These are phyloP conservation scores for Mrakia gelida DNA, from an alignment of 768 basidiomycete genomes.

Conservation along the genomic window DNA sequence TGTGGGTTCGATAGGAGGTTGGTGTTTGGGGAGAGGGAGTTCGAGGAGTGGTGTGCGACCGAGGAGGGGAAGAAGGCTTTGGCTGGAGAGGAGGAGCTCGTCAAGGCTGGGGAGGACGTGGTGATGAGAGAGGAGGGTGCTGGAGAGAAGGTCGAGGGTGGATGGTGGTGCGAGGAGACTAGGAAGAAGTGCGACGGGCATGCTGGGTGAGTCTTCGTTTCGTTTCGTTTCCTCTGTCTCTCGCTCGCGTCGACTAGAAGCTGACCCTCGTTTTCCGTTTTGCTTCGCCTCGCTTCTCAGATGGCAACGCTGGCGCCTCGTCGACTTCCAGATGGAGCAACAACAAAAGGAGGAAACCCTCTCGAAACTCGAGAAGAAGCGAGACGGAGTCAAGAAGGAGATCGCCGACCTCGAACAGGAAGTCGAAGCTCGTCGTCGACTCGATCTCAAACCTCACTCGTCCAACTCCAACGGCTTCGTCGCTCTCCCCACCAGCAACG, in stretches of 20 bases:
- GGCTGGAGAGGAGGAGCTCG: slow-evolving; percentile 60
- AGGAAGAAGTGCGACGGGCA: slow-evolving; percentile 74
- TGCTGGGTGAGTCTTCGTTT: slow-evolving; percentile 53
- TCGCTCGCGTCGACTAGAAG: not conserved
- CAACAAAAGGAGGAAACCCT: not conserved
- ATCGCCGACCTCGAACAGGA: slow-evolving; percentile 1
- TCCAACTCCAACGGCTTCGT: not conserved
- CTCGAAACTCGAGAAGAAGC: not conserved
- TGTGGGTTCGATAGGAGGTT: slow-evolving; percentile 89
- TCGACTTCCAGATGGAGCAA: slow-evolving; percentile 69
- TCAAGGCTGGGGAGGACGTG: slow-evolving; percentile 37
- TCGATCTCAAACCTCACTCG: not conserved
- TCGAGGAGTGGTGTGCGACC: slow-evolving; percentile 56
- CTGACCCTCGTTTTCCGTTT: not conserved
- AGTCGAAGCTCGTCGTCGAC: not conserved
- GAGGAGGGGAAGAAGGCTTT: slow-evolving; percentile 53
- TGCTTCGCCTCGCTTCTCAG: not conserved
- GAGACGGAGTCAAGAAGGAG: not conserved
- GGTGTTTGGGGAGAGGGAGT: slow-evolving; percentile 60
- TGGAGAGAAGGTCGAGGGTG: slow-evolving; percentile 43
- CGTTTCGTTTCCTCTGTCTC: not conserved
- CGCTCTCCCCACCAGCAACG: not conserved
- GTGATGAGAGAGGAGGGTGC: slow-evolving; percentile 39
- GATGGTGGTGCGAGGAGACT: slow-evolving; percentile 72
- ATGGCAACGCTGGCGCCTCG: slow-evolving; percentile 72